Percentiles rank a stretch among this genome's conserved stretches.
These are phyloP conservation scores for Westerdykella ornata DNA, from an alignment of 2,329 filamentous ascomycete species.

Conservation along the genomic window DNA sequence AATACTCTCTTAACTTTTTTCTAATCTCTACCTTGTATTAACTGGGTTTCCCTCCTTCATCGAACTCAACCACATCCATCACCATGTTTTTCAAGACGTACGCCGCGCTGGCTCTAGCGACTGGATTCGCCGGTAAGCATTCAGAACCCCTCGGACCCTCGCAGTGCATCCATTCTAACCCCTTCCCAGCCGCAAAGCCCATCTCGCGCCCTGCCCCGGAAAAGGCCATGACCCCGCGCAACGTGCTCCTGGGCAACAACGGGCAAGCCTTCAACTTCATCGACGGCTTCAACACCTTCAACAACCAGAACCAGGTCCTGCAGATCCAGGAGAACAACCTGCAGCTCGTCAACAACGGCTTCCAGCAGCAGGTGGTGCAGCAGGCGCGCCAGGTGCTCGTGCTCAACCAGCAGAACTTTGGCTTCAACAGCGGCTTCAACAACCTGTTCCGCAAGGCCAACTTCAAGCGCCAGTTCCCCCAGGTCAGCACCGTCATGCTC, in stretches of 20 bases:
- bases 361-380: constrained; percentile 20
- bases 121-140: constrained; percentile 28
- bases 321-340: constrained; percentile 25
- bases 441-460: constrained; percentile 28
- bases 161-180: constrained; percentile 7
- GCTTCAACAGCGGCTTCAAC: constrained; percentile 26
- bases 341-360: constrained; percentile 21
- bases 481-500: constrained; percentile 21
- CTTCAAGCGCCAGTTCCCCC: constrained; percentile 16
- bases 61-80: constrained; percentile 4
- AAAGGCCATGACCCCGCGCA: neutral
- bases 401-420: constrained; percentile 25
- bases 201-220: constrained; percentile 11
- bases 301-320: constrained; percentile 25
- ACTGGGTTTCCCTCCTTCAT: constrained; percentile 11
- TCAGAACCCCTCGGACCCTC: neutral
- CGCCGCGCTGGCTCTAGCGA: constrained; percentile 25
- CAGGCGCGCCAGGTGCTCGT: constrained; percentile 25
- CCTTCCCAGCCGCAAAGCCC: constrained; percentile 20
- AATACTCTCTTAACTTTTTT: constrained; percentile 14
- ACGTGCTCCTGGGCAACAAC: constrained; percentile 9
- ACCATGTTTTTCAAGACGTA: constrained; percentile 28
- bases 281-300: constrained; percentile 27
- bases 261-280: constrained; percentile 25
- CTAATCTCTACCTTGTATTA: constrained; percentile 21